Conservation (phyloP, 345 rosid species). For the Ceriops zippeliana region DNA sequence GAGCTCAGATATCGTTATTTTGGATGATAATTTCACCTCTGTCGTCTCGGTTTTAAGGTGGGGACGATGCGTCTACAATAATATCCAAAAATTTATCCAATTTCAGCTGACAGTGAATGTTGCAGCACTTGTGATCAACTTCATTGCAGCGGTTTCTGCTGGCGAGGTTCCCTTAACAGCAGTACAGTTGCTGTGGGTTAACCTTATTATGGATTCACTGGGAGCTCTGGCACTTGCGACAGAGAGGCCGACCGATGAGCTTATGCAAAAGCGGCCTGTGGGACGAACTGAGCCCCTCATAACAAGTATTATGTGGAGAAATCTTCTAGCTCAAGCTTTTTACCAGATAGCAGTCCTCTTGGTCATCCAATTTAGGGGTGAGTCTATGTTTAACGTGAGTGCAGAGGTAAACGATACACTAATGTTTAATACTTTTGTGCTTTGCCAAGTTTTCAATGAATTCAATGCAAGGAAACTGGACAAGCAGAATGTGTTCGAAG, state of each 20-base stretch:
- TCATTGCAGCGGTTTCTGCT: constrained; percentile 26
- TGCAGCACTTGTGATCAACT: constrained; percentile 32
- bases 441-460: constrained; percentile 32
- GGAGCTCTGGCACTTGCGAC: constrained; percentile 33
- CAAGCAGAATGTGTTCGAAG: constrained; percentile 27
- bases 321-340: constrained; percentile 25
- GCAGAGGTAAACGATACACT: constrained; percentile 23
- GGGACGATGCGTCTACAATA: constrained; percentile 29
- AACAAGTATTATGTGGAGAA: constrained; percentile 32
- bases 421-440: constrained; percentile 28
- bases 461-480: constrained; percentile 29
- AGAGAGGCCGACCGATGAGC: constrained; percentile 26
- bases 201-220: constrained; percentile 29
- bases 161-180: constrained; percentile 30
- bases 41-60: constrained; percentile 27
- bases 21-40: constrained; percentile 31
- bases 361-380: constrained; percentile 22
- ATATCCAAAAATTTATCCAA: constrained; percentile 30
- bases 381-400: constrained; percentile 19
- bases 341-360: constrained; percentile 21
- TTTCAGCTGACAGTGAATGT: constrained; percentile 29
- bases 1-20: constrained; percentile 27
- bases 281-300: constrained; percentile 27
- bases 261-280: constrained; percentile 21
- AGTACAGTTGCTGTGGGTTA: constrained; percentile 29